Evolutionary conservation across 768 basidiomycete genomes (phyloP).

Genomic region (Pleurotus platypus): DNA sequence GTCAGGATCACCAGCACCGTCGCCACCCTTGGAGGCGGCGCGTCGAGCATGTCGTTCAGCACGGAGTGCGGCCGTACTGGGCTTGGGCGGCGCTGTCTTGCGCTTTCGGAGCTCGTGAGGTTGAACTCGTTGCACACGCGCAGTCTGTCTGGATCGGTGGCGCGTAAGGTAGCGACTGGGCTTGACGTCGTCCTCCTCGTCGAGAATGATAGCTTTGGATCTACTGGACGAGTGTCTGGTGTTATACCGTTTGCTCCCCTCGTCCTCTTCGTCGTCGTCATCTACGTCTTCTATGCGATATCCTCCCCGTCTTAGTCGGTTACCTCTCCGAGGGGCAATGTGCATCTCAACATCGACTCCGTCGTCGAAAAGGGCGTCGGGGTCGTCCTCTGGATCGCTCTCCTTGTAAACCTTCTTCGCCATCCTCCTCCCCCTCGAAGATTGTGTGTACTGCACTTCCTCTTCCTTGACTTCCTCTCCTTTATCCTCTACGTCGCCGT

Average conservation of each 20-base stretch:
- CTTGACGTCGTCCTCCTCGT: conserved; percentile 41
- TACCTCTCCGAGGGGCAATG: conserved; percentile 17
- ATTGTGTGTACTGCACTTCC: conserved; percentile 19
- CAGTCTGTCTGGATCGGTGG: conserved; percentile 30
- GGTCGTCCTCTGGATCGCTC: conserved; percentile 38
- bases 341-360: conserved; percentile 19
- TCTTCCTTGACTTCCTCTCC: conserved; percentile 23
- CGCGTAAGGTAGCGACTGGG: conserved; percentile 35
- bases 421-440: conserved; percentile 38
- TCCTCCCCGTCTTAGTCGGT: conserved; percentile 19
- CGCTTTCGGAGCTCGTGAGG: conserved; percentile 14
- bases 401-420: conserved; percentile 40
- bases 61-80: conserved; percentile 18
- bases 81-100: conserved; percentile 12
- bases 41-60: conserved; percentile 25
- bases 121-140: conserved; percentile 12
- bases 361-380: conserved; percentile 25
- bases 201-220: conserved; percentile 33
- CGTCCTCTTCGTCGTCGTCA: conserved; percentile 19
- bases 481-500: conserved; percentile 17
- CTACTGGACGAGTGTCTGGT: conserved; percentile 15
- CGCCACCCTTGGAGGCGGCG: conserved; percentile 13
- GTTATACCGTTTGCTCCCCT: conserved; percentile 2
- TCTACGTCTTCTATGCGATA: conserved; percentile 19
- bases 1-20: conserved; percentile 24